These are phyloP conservation scores for Gonapodya sp. DNA, from an alignment of 192 early-diverging fungal species.

Conservation along the genomic window DNA sequence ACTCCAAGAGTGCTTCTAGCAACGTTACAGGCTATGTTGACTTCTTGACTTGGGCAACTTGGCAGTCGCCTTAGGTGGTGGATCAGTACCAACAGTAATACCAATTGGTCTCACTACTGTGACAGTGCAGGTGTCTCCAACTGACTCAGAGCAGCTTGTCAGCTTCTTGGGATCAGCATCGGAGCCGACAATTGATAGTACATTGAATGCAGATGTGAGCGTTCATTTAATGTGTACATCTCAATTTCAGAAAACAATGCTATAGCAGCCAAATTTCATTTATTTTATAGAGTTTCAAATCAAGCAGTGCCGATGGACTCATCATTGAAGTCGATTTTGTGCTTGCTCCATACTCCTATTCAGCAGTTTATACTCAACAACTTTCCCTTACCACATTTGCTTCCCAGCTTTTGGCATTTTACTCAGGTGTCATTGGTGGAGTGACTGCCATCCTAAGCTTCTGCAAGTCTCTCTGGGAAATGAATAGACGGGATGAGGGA, in stretches of 20 bases:
- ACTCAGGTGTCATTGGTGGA: neutral
- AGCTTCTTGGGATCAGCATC: neutral
- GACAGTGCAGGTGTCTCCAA: neutral
- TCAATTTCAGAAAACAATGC: no score
- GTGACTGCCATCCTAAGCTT: neutral
- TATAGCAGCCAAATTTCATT: no score
- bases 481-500: neutral
- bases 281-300: neutral
- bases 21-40: neutral
- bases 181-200: neutral
- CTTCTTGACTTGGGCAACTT: neutral
- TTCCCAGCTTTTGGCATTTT: neutral
- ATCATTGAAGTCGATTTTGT: neutral
- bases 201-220: neutral
- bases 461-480: neutral
- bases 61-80: neutral
- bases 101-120: neutral
- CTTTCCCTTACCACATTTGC: neutral
- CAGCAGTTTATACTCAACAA: neutral
- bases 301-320: neutral
- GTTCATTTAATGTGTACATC: no score
- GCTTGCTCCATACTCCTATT: neutral
- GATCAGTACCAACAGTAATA: neutral
- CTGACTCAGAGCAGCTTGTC: neutral
- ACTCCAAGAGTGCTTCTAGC: neutral